A percentile compares a stretch with the other conserved stretches of the same genome.
Evolutionary conservation across 1,284 basidiomycete genomes (phyloP).

Genomic region (Thecaphora frezii): DNA sequence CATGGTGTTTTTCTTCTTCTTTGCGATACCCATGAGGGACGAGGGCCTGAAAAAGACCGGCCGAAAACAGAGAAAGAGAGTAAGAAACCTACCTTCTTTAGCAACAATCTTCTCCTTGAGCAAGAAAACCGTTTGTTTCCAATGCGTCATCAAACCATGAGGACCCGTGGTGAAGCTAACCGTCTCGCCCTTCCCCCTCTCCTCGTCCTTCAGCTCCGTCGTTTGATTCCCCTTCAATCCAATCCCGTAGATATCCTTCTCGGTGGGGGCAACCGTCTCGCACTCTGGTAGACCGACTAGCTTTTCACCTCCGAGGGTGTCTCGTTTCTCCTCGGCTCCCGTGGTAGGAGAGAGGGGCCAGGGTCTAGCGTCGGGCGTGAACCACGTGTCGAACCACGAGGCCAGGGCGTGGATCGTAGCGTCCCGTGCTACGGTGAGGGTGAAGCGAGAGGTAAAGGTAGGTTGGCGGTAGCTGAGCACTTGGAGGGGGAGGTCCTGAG

Average conservation of each 20-base stretch:
- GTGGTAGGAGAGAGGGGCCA: not conserved
- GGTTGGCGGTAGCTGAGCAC: conserved; percentile 42
- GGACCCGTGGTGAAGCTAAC: conserved; percentile 92
- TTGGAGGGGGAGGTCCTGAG: conserved; percentile 43
- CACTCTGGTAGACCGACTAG: conserved; percentile 28
- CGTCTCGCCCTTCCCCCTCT: conserved; percentile 61
- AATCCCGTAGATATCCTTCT: conserved; percentile 67
- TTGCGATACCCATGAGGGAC: no score
- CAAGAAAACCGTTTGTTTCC: conserved; percentile 94
- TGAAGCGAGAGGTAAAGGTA: conserved; percentile 56
- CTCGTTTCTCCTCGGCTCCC: conserved; percentile 5
- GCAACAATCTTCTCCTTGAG: conserved; percentile 77
- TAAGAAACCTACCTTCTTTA: conserved; percentile 78
- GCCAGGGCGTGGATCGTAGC: conserved; percentile 47
- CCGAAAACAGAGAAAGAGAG: no score
- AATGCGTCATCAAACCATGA: conserved; percentile 83
- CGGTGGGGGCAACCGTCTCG: conserved; percentile 11
- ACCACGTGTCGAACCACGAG: conserved; percentile 59
- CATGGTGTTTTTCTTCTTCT: no score
- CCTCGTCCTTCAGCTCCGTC: no score
- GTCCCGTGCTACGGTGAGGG: conserved; percentile 10
- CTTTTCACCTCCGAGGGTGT: conserved; percentile 14
- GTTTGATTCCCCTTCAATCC: conserved; percentile 76
- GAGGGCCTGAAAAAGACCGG: no score
- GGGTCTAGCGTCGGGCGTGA: conserved; percentile 23